phyloP scores from a whole-genome alignment of 768 basidiomycete genomes.

The Jaapia argillacea region DNA sequence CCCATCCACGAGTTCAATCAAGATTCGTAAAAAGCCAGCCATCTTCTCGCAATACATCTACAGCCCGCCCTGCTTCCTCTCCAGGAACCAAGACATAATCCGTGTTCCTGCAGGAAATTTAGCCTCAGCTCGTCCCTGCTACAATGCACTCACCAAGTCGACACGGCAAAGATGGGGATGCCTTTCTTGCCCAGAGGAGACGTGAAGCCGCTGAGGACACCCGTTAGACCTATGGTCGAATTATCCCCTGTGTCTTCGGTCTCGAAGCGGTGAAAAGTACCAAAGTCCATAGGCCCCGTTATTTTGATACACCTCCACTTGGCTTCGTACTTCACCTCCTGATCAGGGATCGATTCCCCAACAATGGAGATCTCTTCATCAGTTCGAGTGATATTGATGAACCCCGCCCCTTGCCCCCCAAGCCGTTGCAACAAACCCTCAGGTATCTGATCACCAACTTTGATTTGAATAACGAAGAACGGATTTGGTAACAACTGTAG shows the following conservation, averaged over 20 bases:
- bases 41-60: conserved; percentile 32
- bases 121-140: not conserved
- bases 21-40: conserved; percentile 36
- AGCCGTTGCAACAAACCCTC: not conserved
- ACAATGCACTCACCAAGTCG: conserved; percentile 40
- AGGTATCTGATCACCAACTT: conserved; percentile 14
- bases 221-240: conserved; percentile 38
- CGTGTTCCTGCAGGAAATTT: conserved; percentile 42
- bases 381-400: conserved; percentile 51
- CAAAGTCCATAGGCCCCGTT: conserved; percentile 57
- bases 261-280: too few species aligned
- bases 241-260: too few species aligned
- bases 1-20: too few species aligned
- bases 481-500: conserved; percentile 32
- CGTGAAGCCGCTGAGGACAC: conserved; percentile 44
- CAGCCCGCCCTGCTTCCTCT: conserved; percentile 30
- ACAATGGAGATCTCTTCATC: conserved; percentile 53
- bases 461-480: conserved; percentile 37
- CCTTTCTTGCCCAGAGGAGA: conserved; percentile 40
- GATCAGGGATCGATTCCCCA: conserved; percentile 28
- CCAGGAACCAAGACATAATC: conserved; percentile 52
- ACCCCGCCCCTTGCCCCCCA: conserved; percentile 3
- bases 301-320: conserved; percentile 55
- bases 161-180: conserved; percentile 49
- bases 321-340: conserved; percentile 18